Evolutionary conservation across 2,329 filamentous ascomycete genomes (phyloP).

Genomic region (Achaetomium macrosporum): DNA sequence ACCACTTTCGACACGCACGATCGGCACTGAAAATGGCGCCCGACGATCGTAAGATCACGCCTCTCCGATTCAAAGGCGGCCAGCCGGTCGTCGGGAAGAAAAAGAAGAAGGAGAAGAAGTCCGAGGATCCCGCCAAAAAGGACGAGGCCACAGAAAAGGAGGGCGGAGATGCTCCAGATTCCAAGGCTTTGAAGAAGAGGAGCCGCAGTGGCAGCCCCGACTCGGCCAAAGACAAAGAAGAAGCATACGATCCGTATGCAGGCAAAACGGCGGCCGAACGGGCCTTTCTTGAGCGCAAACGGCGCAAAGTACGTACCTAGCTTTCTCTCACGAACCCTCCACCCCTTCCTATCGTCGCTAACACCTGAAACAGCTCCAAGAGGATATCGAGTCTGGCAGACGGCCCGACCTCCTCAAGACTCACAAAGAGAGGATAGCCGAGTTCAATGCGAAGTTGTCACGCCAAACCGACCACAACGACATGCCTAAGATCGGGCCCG

Average conservation of each 20-base stretch:
- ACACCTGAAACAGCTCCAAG: conserved; percentile 58
- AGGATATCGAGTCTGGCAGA: conserved; percentile 59
- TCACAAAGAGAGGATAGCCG: conserved; percentile 93
- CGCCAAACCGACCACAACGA: conserved; percentile 95
- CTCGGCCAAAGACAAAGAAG: conserved; percentile 23
- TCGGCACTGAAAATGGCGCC: conserved; percentile 50
- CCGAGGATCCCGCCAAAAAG: too few relatives aligned
- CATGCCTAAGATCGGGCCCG: conserved; percentile 69
- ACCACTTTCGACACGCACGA: background rate
- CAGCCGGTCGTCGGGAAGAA: conserved; percentile 44
- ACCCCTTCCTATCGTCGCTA: background rate
- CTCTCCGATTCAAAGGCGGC: conserved; percentile 78
- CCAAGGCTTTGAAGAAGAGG: background rate
- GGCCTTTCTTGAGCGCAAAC: conserved; percentile 71
- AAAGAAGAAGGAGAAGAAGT: conserved; percentile 58
- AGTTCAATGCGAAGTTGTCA: conserved; percentile 89
- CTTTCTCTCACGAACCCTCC: background rate
- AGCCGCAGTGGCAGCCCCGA: background rate
- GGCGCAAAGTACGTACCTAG: conserved; percentile 62
- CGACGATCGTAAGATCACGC: conserved; percentile 66
- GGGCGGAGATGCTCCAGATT: conserved; percentile 40
- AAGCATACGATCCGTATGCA: conserved; percentile 31
- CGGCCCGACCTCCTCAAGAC: conserved; percentile 82
- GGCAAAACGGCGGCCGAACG: conserved; percentile 70
- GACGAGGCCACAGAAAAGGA: conserved; percentile 29